Percentiles rank a stretch among this genome's conserved stretches.
These are phyloP conservation scores for Botrytis byssoidea DNA, from an alignment of 2,329 filamentous ascomycete genomes.

Conservation along the genomic window DNA sequence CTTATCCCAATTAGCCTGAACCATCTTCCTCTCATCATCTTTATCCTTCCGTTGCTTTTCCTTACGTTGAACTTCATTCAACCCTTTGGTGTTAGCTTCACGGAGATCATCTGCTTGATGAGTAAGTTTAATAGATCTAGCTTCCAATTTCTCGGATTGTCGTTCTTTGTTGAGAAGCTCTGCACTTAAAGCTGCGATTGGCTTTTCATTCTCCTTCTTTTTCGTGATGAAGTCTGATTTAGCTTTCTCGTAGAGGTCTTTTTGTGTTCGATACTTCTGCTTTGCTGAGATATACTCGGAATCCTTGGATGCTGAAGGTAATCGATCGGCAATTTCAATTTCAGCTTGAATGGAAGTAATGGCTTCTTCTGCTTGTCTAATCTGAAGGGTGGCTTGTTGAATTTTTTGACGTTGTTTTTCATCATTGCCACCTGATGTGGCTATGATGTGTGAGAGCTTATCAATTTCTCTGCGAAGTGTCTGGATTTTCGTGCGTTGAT, in stretches of 20 bases:
- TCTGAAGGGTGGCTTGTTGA: slow-evolving; percentile 71
- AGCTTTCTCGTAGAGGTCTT: slow-evolving; percentile 46
- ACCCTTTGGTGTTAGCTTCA: slow-evolving; percentile 62
- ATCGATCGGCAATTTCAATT: slow-evolving; percentile 61
- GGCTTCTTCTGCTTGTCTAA: slow-evolving; percentile 62
- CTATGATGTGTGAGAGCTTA: slow-evolving; percentile 61
- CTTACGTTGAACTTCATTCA: slow-evolving; percentile 40
- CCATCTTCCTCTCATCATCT: slow-evolving; percentile 32
- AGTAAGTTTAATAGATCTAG: slow-evolving; percentile 69
- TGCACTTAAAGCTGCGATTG: slow-evolving; percentile 60
- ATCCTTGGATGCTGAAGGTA: slow-evolving; percentile 59
- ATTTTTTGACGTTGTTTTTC: slow-evolving; percentile 75
- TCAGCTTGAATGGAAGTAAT: slow-evolving; percentile 54
- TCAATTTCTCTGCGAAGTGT: slow-evolving; percentile 72
- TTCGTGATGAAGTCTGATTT: slow-evolving; percentile 56
- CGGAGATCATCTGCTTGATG: slow-evolving; percentile 69
- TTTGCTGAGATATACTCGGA: slow-evolving; percentile 52
- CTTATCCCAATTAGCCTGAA: slow-evolving; percentile 30
- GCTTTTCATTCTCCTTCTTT: slow-evolving; percentile 61
- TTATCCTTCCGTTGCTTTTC: slow-evolving; percentile 35
- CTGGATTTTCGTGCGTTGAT: slow-evolving; percentile 69
- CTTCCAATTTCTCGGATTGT: slow-evolving; percentile 69
- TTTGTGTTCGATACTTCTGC: slow-evolving; percentile 52
- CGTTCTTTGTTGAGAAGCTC: slow-evolving; percentile 61
- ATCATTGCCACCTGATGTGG: slow-evolving; percentile 69